A percentile compares a stretch with the other conserved stretches of the same genome.
Conservation (phyloP, 1,284 basidiomycete species). For the Mycena citricolor region DNA sequence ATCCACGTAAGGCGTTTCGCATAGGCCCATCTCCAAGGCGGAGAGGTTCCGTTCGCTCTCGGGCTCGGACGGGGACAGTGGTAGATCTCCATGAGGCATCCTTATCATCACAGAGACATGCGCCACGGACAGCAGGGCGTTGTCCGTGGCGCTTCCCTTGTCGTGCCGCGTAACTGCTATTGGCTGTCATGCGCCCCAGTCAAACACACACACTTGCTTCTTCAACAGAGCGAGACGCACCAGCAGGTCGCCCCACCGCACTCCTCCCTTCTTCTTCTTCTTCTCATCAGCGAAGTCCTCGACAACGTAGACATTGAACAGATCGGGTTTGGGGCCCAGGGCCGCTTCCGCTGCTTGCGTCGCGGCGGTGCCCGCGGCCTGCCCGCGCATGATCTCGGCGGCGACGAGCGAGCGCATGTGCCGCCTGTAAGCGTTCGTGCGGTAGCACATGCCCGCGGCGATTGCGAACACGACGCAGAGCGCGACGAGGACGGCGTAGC, state of each 20-base stretch:
- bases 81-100: no score
- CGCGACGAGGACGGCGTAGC: slow-evolving; percentile 20
- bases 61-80: no score
- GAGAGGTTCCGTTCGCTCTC: no score
- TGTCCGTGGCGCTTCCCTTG: neutral
- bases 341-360: slow-evolving; percentile 5
- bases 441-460: slow-evolving; percentile 15
- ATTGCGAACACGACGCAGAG: slow-evolving; percentile 13
- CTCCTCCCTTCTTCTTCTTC: slow-evolving; percentile 1
- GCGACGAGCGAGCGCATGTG: neutral
- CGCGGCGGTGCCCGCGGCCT: neutral
- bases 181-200: slow-evolving; percentile 5
- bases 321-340: slow-evolving; percentile 13
- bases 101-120: slow-evolving; percentile 11
- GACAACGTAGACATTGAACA: slow-evolving; percentile 13
- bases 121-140: slow-evolving; percentile 7
- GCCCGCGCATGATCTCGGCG: neutral
- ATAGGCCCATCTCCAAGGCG: no score
- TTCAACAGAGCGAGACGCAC: slow-evolving; percentile 4
- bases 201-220: neutral
- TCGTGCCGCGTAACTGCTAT: slow-evolving; percentile 11
- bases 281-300: neutral
- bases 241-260: slow-evolving; percentile 17
- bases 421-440: slow-evolving; percentile 12
- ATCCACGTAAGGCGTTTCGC: no score